Conservation (phyloP, 1,284 basidiomycete genomes). For the Puccinia triticina region DNA sequence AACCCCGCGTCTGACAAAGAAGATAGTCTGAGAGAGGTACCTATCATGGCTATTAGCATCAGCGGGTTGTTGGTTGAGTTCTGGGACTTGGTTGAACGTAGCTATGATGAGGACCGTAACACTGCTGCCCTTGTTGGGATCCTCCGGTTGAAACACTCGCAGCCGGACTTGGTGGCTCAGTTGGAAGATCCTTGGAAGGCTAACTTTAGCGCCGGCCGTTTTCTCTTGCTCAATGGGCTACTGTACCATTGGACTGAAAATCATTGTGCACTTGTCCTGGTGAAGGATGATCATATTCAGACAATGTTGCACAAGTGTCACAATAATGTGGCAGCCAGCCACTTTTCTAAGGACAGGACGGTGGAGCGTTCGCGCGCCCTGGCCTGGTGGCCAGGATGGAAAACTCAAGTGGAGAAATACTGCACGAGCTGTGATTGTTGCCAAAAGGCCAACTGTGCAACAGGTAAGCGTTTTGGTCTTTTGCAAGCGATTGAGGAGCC, state of each 20-base stretch:
- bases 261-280: neutral
- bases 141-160: too few relatives aligned
- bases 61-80: neutral
- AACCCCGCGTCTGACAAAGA: too few relatives aligned
- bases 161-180: too few relatives aligned
- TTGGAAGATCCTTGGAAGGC: too few relatives aligned
- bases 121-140: too few relatives aligned
- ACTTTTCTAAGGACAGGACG: neutral
- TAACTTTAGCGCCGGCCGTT: too few relatives aligned
- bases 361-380: neutral
- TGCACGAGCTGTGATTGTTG: neutral
- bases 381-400: neutral
- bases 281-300: neutral
- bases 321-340: neutral
- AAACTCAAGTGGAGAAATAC: neutral
- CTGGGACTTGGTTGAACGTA: neutral
- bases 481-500: too few relatives aligned
- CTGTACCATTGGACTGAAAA: neutral
- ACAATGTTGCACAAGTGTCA: neutral
- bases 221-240: neutral
- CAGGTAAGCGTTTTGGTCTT: too few relatives aligned
- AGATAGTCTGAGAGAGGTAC: neutral
- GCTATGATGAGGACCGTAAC: too few relatives aligned
- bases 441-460: too few relatives aligned
- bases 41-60: neutral